Evolutionary conservation across 495 filamentous ascomycete species (phyloP), one percentile per base, ranked within the genome.

Genomic region (Cercophora scortea): DNA sequence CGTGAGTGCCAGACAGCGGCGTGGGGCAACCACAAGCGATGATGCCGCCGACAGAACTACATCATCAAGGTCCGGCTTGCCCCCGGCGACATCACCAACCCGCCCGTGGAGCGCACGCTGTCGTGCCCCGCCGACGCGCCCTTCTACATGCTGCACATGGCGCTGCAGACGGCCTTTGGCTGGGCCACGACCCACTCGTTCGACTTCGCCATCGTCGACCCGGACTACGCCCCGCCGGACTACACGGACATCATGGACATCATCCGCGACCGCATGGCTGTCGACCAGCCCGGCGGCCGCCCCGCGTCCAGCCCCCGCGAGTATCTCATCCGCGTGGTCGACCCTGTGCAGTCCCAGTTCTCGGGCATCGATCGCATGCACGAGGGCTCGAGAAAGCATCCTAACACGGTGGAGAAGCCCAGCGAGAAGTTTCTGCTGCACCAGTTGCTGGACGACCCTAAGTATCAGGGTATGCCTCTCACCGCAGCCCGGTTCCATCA

Each of bases 81-180:
- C 2, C 62, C 60, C 11, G 49, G 43, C 9, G 16, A 51, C 13
- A 68, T 65, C 51, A 41, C 10, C 8, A 47, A 65, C 49, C 68
- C 65, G 11, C 56, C 51, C 36, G 55, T 71, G 35, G 53, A 42
- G 19, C 63, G 67, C n/a, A 67, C 59, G 18, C 57, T 72, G 15
- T 72, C 67, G 10, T 66, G 64, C 52, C 66, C 60, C 67, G 41
- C 43, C 25, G 25, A 58, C n/a, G 51, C 58, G 5, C 54, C 51
- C 3, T 71, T 69, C 47, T 54, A 54, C 35, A 42, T 52, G 8
- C 60, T 73, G 32, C 62, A 71, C 51, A 7, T 58, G 45, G 64
- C 61, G 1, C 54, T 72, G 13, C 61, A 66, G 47, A 47, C 59
- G 33, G 64, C 61, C 13, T 72, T 72, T 50, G 58, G 58, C 38